These are phyloP conservation scores for Cyberlindnera euphorbiae DNA, from an alignment of 805 yeast species.

Conservation along the genomic window DNA sequence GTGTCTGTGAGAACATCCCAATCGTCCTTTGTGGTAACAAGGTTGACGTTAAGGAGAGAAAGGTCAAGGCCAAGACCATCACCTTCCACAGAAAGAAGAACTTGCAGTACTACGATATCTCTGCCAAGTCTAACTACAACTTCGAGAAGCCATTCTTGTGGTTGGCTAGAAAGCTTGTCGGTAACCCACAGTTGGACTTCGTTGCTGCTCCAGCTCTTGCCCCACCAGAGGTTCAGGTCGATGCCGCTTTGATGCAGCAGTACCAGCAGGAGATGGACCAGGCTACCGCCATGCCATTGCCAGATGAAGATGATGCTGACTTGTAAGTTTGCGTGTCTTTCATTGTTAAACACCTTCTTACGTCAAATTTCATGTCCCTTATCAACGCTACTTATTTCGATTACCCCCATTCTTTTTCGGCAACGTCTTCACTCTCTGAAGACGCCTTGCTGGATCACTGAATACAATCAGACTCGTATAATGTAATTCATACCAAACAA, in stretches of 20 bases:
- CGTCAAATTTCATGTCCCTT: no score
- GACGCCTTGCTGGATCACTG: no score
- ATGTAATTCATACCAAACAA: no score
- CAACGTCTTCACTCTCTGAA: no score
- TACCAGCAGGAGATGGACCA: slow-evolving; percentile 99
- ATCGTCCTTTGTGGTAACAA: slow-evolving; percentile 99
- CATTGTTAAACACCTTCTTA: no score
- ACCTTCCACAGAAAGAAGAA: slow-evolving; percentile 99
- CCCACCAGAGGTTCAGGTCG: slow-evolving; percentile 99
- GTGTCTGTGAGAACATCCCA: slow-evolving; percentile 99
- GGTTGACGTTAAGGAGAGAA: slow-evolving; percentile 99
- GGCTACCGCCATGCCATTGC: slow-evolving; percentile 99
- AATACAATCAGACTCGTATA: no score
- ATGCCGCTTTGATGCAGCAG: slow-evolving; percentile 93
- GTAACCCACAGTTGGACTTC: slow-evolving; percentile 96
- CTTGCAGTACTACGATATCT: slow-evolving; percentile 98
- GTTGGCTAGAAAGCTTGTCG: slow-evolving; percentile 99
- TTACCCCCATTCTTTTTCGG: no score
- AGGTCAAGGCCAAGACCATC: slow-evolving; percentile 99
- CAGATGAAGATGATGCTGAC: slow-evolving; percentile 99
- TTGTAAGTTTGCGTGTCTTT: slow-evolving; percentile 44
- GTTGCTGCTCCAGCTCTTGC: slow-evolving; percentile 99
- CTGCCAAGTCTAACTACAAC: slow-evolving; percentile 99
- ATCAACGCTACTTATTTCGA: no score
- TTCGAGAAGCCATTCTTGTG: slow-evolving; percentile 99